phyloP scores from a whole-genome alignment of 345 rosid species.

The Eucalyptus polyanthemos region DNA sequence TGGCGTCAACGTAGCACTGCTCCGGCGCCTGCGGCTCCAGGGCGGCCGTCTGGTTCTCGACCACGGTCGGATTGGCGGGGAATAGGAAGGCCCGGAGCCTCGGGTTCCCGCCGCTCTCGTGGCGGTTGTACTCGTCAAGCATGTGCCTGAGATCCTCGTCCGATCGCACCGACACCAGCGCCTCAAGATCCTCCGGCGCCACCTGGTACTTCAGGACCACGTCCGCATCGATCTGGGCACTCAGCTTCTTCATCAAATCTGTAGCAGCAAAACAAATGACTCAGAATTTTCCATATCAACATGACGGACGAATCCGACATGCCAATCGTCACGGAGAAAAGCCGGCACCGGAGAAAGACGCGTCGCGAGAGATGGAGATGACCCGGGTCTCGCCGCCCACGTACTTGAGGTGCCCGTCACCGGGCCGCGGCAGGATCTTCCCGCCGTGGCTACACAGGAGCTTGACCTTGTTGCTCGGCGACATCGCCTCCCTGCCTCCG shows the following conservation, averaged over 20 bases:
- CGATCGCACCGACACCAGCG: slow-evolving; percentile 54
- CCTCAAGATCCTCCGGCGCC: slow-evolving; percentile 64
- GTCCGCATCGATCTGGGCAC: slow-evolving; percentile 31
- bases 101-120: slow-evolving; percentile 34
- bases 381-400: slow-evolving; percentile 92
- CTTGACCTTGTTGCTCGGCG: slow-evolving; percentile 41
- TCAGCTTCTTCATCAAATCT: slow-evolving; percentile 74
- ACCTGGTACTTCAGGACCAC: slow-evolving; percentile 61
- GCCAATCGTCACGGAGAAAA: neutral
- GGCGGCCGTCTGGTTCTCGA: slow-evolving; percentile 14
- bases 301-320: neutral
- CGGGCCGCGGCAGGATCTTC: slow-evolving; percentile 57
- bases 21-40: slow-evolving; percentile 32
- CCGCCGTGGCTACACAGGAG: slow-evolving; percentile 86
- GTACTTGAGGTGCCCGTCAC: slow-evolving; percentile 66
- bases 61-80: slow-evolving; percentile 27
- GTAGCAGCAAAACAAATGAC: neutral
- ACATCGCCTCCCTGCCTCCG: neutral
- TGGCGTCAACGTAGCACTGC: slow-evolving; percentile 67
- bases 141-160: slow-evolving; percentile 79
- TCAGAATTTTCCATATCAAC: too few species aligned
- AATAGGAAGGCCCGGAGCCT: slow-evolving; percentile 59
- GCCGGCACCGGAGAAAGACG: slow-evolving; percentile 43
- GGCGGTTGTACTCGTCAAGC: slow-evolving; percentile 62
- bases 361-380: slow-evolving; percentile 42